Conservation (phyloP, 176 grass and related monocot genomes). For the Cocos nucifera region DNA sequence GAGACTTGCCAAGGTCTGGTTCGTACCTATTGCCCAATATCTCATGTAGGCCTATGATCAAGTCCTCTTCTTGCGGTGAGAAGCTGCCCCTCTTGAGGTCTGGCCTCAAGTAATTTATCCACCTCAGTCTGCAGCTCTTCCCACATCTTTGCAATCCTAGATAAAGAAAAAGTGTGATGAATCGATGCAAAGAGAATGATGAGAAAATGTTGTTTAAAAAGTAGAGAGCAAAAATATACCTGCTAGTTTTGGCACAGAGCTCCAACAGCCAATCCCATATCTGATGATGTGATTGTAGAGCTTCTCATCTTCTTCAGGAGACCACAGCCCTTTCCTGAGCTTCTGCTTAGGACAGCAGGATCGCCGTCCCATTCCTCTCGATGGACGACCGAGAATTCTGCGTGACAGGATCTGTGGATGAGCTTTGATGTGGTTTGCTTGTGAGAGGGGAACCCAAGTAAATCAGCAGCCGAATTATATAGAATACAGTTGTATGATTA, state of each 20-base stretch:
- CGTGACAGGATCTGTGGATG: too few species aligned
- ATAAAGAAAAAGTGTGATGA: background rate
- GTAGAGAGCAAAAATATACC: background rate
- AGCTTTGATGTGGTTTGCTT: too few species aligned
- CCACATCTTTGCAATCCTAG: conserved; percentile 1
- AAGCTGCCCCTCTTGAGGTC: conserved; percentile 13
- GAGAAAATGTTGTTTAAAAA: background rate
- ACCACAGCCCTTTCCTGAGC: conserved; percentile 9
- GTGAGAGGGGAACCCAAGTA: background rate
- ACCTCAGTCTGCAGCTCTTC: conserved; percentile 9
- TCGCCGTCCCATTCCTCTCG: background rate
- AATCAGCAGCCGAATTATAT: background rate
- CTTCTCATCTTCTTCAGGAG: conserved; percentile 8
- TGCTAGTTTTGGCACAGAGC: conserved; percentile 5
- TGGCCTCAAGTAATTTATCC: conserved; percentile 8
- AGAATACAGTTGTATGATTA: conserved; percentile 20
- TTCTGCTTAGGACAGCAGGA: conserved; percentile 1
- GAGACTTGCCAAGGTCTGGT: too few species aligned
- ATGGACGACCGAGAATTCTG: too few species aligned
- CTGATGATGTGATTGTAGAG: conserved; percentile 5
- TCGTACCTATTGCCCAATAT: conserved; percentile 4
- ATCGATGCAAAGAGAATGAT: background rate
- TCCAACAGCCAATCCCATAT: conserved; percentile 6
- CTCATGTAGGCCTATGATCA: conserved; percentile 3
- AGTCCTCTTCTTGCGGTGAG: conserved; percentile 1